Evolutionary conservation across 345 rosid genomes (phyloP).

Genomic region (Dipteronia dyeriana): DNA sequence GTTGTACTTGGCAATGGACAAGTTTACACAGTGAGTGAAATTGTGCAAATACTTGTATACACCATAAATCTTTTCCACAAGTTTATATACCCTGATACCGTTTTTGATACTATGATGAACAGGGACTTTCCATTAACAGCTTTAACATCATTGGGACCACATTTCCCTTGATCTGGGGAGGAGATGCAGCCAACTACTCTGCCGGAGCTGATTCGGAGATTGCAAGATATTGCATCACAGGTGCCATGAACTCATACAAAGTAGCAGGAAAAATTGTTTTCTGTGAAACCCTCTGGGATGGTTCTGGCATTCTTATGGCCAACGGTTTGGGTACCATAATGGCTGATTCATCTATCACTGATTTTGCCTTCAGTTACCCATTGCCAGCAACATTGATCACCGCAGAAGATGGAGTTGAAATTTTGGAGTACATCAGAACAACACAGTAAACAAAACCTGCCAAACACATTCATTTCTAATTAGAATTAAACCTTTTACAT

Average conservation of each 20-base stretch:
- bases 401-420: conserved; percentile 2
- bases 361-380: conserved; percentile 14
- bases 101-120: background rate
- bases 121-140: conserved; percentile 21
- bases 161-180: conserved; percentile 24
- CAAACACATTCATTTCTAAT: no score
- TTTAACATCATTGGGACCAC: conserved; percentile 5
- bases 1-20: conserved; percentile 33
- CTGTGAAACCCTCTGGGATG: conserved; percentile 12
- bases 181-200: conserved; percentile 26
- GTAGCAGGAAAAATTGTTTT: conserved; percentile 26
- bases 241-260: conserved; percentile 14
- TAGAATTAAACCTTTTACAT: background rate
- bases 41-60: background rate
- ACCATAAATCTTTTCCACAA: background rate
- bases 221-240: conserved; percentile 11
- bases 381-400: conserved; percentile 18
- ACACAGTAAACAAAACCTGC: conserved; percentile 6
- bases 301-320: background rate
- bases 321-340: conserved; percentile 17
- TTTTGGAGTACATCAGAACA: conserved; percentile 21
- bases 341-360: conserved; percentile 8
- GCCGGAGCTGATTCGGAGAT: background rate
- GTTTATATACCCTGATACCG: background rate
- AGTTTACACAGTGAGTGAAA: conserved; percentile 17